Percentiles rank a stretch among this genome's conserved stretches.
phyloP scores from a whole-genome alignment of 495 filamentous ascomycete species.

The Patellaria atrata region DNA sequence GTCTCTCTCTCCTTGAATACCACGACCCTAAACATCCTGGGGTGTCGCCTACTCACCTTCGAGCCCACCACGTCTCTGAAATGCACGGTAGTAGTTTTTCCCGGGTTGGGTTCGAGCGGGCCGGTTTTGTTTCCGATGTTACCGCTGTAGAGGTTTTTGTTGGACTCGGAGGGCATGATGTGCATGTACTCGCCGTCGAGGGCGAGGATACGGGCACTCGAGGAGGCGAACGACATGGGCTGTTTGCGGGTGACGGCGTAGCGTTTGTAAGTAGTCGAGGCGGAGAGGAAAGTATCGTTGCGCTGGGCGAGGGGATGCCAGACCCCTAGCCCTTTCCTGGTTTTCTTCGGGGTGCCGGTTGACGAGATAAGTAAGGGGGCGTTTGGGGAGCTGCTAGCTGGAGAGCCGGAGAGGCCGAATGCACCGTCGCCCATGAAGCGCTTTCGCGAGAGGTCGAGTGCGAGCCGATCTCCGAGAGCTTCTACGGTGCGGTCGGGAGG shows the following conservation, averaged over 20 bases:
- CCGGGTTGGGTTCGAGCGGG: constrained; percentile 30
- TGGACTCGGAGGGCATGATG: constrained; percentile 70
- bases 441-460: constrained; percentile 77
- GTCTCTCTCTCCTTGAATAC: constrained; percentile 71
- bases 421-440: constrained; percentile 70
- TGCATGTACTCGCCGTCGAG: constrained; percentile 95
- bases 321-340: constrained; percentile 24
- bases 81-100: constrained; percentile 78
- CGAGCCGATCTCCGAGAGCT: constrained; percentile 66
- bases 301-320: constrained; percentile 69
- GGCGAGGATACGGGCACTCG: constrained; percentile 67
- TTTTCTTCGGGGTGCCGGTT: constrained; percentile 53
- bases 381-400: constrained; percentile 68
- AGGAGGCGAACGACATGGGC: constrained; percentile 79
- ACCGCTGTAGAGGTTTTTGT: constrained; percentile 6
- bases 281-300: constrained; percentile 40
- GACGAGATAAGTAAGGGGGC: constrained; percentile 49
- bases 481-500: constrained; percentile 79
- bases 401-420: constrained; percentile 60
- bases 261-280: constrained; percentile 57
- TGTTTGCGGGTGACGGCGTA: constrained; percentile 89
- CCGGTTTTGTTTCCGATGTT: constrained; percentile 21
- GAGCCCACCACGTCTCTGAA: constrained; percentile 88
- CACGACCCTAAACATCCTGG: constrained; percentile 78
- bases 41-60: constrained; percentile 81